phyloP scores from a whole-genome alignment of 1,139 yeast species.

The Martiniozyma asiatica region DNA sequence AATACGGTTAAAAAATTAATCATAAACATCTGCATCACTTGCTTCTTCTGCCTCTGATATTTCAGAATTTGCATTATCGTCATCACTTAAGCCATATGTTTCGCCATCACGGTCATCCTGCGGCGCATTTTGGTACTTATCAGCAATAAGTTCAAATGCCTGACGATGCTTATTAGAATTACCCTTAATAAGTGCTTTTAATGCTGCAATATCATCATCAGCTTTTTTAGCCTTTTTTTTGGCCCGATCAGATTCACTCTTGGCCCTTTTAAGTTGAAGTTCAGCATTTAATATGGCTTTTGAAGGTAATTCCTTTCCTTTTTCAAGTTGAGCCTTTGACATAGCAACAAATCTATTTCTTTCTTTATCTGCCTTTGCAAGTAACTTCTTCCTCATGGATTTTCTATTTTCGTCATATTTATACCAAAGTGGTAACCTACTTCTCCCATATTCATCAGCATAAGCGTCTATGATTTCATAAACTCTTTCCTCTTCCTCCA shows the following conservation, averaged over 20 bases:
- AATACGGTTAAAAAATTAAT: no score
- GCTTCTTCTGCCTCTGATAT: constrained; percentile 15
- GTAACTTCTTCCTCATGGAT: constrained; percentile 33
- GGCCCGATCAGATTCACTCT: constrained; percentile 5
- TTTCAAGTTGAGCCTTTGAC: no score
- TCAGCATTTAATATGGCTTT: constrained; percentile 3
- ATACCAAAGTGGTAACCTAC: constrained; percentile 35
- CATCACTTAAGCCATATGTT: constrained; percentile 22
- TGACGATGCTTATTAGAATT: constrained; percentile 6
- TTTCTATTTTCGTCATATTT: constrained; percentile 38
- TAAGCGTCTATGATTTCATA: constrained; percentile 37
- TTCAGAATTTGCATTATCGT: constrained; percentile 15
- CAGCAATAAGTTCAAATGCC: constrained; percentile 6
- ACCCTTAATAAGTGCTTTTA: constrained; percentile 6
- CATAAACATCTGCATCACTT: constrained; percentile 19
- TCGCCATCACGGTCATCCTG: no score
- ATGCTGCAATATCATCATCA: constrained; percentile 1
- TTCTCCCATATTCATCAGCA: constrained; percentile 27
- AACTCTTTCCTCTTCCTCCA: constrained; percentile 49
- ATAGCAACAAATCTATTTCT: no score
- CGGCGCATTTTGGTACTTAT: no score
- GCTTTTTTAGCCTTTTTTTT: not conserved
- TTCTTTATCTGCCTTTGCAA: constrained; percentile 41
- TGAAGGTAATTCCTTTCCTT: constrained; percentile 2
- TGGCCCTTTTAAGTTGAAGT: constrained; percentile 5